A percentile compares a stretch with the other conserved stretches of the same genome.
phyloP scores from a whole-genome alignment of 2,329 filamentous ascomycete genomes.

The Calonectria pteridis region DNA sequence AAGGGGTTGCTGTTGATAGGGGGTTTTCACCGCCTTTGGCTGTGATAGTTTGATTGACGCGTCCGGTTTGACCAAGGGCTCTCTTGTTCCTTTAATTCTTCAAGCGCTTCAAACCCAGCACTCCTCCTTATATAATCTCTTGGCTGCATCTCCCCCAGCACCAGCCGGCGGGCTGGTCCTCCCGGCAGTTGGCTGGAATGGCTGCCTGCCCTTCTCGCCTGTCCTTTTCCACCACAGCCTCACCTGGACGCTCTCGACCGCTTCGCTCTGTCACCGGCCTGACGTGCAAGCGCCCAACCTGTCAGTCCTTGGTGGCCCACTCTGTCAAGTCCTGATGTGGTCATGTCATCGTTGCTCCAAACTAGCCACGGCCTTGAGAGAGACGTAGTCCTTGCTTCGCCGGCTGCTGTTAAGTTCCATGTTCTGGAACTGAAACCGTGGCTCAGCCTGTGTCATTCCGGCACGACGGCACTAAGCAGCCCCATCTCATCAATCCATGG shows the following conservation, averaged over 20 bases:
- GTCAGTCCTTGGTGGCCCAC: conserved; percentile 34
- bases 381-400: conserved; percentile 21
- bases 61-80: conserved; percentile 18
- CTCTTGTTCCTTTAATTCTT: not conserved
- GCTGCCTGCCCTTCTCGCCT: conserved; percentile 12
- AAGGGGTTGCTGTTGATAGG: conserved; percentile 27
- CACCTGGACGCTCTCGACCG: not conserved
- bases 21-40: conserved; percentile 28
- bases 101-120: not conserved
- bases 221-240: conserved; percentile 9
- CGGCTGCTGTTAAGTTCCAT: conserved; percentile 29
- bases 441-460: conserved; percentile 40
- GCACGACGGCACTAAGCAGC: conserved; percentile 35
- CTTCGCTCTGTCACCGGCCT: conserved; percentile 29
- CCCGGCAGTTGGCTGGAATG: conserved; percentile 13
- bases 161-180: conserved; percentile 1
- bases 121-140: conserved; percentile 14
- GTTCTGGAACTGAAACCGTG: conserved; percentile 43
- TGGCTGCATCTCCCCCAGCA: not conserved
- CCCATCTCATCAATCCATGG: conserved; percentile 16
- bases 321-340: conserved; percentile 31
- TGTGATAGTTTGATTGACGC: conserved; percentile 34
- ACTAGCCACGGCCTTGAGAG: not conserved
- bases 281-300: conserved; percentile 30
- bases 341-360: conserved; percentile 15